Conservation (phyloP, 768 basidiomycete species). For the Suillus subalutaceus region DNA sequence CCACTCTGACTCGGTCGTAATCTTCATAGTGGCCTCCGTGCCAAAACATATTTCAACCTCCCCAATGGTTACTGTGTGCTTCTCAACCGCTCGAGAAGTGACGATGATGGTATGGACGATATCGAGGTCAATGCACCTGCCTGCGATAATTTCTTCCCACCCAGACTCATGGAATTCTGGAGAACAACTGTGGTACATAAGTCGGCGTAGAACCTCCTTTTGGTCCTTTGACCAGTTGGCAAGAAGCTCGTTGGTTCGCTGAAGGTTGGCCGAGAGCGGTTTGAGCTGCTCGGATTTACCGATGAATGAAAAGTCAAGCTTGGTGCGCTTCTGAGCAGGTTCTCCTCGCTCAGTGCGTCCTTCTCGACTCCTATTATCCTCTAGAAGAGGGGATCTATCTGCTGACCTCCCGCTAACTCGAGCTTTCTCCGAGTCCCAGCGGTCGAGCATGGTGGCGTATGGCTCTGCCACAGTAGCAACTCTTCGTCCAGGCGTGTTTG, state of each 20-base stretch:
- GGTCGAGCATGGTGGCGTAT: neutral
- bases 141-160: constrained; percentile 30
- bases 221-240: neutral
- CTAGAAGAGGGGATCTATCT: neutral
- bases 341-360: neutral
- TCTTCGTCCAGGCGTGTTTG: neutral
- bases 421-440: neutral
- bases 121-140: constrained; percentile 33
- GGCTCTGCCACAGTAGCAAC: neutral
- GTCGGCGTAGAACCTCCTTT: neutral
- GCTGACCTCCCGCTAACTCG: neutral
- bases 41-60: neutral
- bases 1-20: neutral
- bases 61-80: constrained; percentile 21
- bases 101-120: constrained; percentile 23
- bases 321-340: neutral
- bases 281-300: neutral
- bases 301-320: constrained; percentile 11
- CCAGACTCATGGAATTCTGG: constrained; percentile 29
- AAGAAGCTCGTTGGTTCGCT: neutral
- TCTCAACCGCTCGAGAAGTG: constrained; percentile 15
- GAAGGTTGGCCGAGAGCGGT: neutral
- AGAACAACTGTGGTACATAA: neutral
- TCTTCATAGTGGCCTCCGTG: neutral
- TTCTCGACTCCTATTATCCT: neutral